phyloP scores from a whole-genome alignment of 306 rosid species.

The apple (Malus domestica) region DNA sequence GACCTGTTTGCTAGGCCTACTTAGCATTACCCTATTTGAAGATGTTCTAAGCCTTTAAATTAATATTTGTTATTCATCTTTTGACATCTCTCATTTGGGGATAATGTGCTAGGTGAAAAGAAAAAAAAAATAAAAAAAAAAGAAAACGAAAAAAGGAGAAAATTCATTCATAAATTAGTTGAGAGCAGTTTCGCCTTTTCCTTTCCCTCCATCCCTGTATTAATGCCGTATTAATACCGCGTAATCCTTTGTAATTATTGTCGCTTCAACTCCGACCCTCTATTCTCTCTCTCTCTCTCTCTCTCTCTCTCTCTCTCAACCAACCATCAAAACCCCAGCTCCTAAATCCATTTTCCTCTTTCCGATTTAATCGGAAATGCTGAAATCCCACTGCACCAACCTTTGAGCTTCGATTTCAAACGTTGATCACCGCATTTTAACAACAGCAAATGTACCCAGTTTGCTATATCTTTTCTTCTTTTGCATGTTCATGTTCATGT shows the following conservation, averaged over 20 bases:
- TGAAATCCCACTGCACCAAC: too few species aligned
- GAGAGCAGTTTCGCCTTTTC: neutral
- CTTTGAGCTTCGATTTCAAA: too few species aligned
- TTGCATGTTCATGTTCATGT: neutral
- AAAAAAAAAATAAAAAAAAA: too few species aligned
- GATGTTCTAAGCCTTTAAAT: too few species aligned
- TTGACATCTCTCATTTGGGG: too few species aligned
- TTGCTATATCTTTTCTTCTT: neutral
- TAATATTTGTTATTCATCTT: too few species aligned
- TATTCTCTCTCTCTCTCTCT: constrained; percentile 14
- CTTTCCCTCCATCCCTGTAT: constrained; percentile 20
- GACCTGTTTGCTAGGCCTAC: too few species aligned
- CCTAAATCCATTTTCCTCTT: constrained; percentile 34
- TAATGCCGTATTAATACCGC: constrained; percentile 33
- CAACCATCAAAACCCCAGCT: constrained; percentile 39
- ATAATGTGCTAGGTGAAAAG: too few species aligned
- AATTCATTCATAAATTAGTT: constrained; percentile 12
- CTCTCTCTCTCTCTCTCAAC: constrained; percentile 17
- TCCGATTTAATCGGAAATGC: too few species aligned
- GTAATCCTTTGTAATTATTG: constrained; percentile 36
- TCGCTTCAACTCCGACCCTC: constrained; percentile 42
- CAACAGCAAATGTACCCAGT: constrained; percentile 33
- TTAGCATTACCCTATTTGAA: too few species aligned
- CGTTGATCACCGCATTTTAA: too few species aligned
- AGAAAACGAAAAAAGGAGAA: neutral